Percentiles rank a stretch among this genome's conserved stretches.
phyloP scores from a whole-genome alignment of 345 rosid species.

The Acer campestre region DNA sequence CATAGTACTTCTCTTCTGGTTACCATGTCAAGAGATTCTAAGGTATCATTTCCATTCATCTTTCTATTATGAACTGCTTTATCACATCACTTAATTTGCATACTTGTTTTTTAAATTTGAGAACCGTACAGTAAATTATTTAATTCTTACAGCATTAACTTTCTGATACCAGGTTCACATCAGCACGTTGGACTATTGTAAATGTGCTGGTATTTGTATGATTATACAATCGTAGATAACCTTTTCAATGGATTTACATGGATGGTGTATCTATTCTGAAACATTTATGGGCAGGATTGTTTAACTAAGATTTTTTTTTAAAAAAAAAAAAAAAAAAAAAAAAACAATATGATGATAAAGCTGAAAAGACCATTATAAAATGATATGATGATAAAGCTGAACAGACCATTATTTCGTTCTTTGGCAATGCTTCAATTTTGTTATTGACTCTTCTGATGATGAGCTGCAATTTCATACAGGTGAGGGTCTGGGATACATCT shows the following conservation, averaged over 20 bases:
- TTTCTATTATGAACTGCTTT: neutral
- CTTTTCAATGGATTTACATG: neutral
- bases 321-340: too few species aligned
- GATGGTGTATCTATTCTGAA: neutral
- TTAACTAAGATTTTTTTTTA: neutral
- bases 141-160: neutral
- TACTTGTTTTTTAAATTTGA: neutral
- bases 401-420: neutral
- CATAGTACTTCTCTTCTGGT: conserved; percentile 57
- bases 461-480: conserved; percentile 33
- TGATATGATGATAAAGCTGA: neutral
- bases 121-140: neutral
- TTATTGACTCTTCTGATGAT: neutral
- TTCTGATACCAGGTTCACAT: neutral
- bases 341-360: too few species aligned
- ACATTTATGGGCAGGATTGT: neutral
- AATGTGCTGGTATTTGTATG: neutral
- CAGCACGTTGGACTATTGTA: neutral
- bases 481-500: conserved; percentile 69
- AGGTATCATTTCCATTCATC: conserved; percentile 37
- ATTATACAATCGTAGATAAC: neutral
- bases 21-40: conserved; percentile 58
- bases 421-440: neutral
- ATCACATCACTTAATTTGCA: neutral
- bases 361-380: too few species aligned